These are phyloP conservation scores for Paraleonurus japonicus DNA, from an alignment of 257 asterid genomes.

Conservation along the genomic window DNA sequence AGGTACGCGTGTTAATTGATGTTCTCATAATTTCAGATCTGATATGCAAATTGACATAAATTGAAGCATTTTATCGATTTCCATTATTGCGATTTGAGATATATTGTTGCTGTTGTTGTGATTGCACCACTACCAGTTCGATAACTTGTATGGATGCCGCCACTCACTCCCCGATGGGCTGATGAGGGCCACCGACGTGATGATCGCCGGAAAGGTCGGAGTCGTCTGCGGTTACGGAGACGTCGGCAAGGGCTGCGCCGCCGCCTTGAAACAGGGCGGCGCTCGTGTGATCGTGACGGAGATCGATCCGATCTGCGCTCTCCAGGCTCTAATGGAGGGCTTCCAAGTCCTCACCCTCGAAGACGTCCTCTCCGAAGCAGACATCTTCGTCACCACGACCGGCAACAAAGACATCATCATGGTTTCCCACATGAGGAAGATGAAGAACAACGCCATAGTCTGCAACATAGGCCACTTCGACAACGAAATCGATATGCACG, in stretches of 20 bases:
- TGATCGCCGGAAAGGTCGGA: constrained; percentile 53
- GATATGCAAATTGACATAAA: too few species aligned
- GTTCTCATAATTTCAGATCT: not conserved
- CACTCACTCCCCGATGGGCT: constrained; percentile 54
- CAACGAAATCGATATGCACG: constrained; percentile 54
- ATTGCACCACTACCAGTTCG: constrained; percentile 35
- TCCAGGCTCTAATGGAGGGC: constrained; percentile 57
- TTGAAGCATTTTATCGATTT: too few species aligned
- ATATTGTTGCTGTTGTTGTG: not conserved
- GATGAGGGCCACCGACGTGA: constrained; percentile 54
- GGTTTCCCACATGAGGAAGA: constrained; percentile 51
- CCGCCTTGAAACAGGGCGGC: constrained; percentile 47
- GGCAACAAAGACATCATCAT: constrained; percentile 60
- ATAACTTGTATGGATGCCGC: constrained; percentile 56
- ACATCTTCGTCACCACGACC: constrained; percentile 52
- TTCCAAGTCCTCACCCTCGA: constrained; percentile 44
- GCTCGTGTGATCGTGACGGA: constrained; percentile 52
- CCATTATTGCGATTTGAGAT: not conserved
- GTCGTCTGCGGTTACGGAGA: constrained; percentile 53
- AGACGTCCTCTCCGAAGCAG: constrained; percentile 42
- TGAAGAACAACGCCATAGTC: constrained; percentile 57
- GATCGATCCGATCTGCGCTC: constrained; percentile 55
- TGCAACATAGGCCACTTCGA: constrained; percentile 67
- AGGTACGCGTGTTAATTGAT: constrained; percentile 39
- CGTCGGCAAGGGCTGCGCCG: constrained; percentile 52